Percentiles rank a stretch among this genome's conserved stretches.
Evolutionary conservation across 2,329 filamentous ascomycete species (phyloP).

Genomic region (Scytalidium sp.): DNA sequence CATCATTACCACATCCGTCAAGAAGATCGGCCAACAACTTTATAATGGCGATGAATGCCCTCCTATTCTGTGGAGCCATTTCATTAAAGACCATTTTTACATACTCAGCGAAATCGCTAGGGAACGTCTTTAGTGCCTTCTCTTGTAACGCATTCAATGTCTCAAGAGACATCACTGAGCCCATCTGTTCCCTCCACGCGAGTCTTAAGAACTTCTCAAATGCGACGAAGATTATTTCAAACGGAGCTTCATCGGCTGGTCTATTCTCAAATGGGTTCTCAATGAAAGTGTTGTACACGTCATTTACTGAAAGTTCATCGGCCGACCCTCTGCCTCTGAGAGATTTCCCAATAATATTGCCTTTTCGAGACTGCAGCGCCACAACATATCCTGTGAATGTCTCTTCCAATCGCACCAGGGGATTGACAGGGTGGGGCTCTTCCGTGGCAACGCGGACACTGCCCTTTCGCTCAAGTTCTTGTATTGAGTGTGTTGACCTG

Average conservation of each 20-base stretch:
- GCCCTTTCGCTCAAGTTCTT: constrained; percentile 24
- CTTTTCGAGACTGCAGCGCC: constrained; percentile 79
- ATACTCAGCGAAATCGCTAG: constrained; percentile 70
- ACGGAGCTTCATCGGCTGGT: constrained; percentile 67
- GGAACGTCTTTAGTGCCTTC: constrained; percentile 61
- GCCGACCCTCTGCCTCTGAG: constrained; percentile 67
- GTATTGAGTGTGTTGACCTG: constrained; percentile 23
- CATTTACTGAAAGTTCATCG: constrained; percentile 80
- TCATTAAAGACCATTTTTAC: constrained; percentile 62
- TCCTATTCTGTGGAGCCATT: constrained; percentile 66
- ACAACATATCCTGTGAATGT: constrained; percentile 82
- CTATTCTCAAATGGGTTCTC: constrained; percentile 80
- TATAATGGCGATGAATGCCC: constrained; percentile 80
- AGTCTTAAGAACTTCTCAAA: constrained; percentile 92
- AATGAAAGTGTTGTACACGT: constrained; percentile 83
- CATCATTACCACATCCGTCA: constrained; percentile 86
- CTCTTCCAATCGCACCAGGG: constrained; percentile 73
- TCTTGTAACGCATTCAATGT: constrained; percentile 73
- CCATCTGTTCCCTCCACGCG: constrained; percentile 87
- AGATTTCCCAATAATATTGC: constrained; percentile 77
- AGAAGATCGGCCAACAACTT: constrained; percentile 84
- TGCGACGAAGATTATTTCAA: constrained; percentile 84
- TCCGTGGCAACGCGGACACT: constrained; percentile 39
- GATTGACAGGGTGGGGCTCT: constrained; percentile 58
- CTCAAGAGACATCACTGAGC: constrained; percentile 72